Evolutionary conservation across 805 yeast species (phyloP), one percentile per base, ranked within the genome.

Genomic region (Cyberlindnera nakhonratchasimensis): DNA sequence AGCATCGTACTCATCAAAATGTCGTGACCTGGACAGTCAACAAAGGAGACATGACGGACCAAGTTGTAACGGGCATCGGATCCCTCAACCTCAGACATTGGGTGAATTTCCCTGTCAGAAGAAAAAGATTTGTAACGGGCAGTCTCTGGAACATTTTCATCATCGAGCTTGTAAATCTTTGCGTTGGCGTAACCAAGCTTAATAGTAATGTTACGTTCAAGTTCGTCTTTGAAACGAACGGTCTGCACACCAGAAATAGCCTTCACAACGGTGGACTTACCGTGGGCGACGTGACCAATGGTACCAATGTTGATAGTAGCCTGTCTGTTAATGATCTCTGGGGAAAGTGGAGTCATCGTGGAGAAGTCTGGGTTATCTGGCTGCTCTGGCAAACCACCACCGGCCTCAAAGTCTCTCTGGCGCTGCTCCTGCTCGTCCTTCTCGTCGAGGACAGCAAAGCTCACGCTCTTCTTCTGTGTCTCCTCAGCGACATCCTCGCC

Each of bases 1-100:
- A 93, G 82, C 99, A 93, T 93, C 54, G 99, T 93, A 77, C 97
- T 89, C 99, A 93, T 93, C 67, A 93, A 82, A 73, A 93, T 95
- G 75, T 93, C 99, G 86, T 93, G 99, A 67, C 99, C 99, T 47
- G 99, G 99, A 75, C 99, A 95, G 75, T 93, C 99, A 48, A 95
- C 99, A 60, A 95, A 95, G 10, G 96, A 88, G 40, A 93, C 99
- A 65, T 93, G 99, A 70, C 99, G 88, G 32, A 89, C 80, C 55
- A 93, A 76, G 58, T 79, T 78, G 69, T 89, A 90, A 63, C 96
- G 86, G 42, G 96, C 95, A n/a, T 65, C 66, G 67, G 96, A 88
- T 10, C 93, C 96, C 51, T 82, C 82, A 55, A 87, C 79, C 61
- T 83, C 85, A 70, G 97, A 87, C 62, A 83, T 84, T 54, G 99